Evolutionary conservation across 805 yeast genomes (phyloP).

Genomic region (Torulaspora maleeae): DNA sequence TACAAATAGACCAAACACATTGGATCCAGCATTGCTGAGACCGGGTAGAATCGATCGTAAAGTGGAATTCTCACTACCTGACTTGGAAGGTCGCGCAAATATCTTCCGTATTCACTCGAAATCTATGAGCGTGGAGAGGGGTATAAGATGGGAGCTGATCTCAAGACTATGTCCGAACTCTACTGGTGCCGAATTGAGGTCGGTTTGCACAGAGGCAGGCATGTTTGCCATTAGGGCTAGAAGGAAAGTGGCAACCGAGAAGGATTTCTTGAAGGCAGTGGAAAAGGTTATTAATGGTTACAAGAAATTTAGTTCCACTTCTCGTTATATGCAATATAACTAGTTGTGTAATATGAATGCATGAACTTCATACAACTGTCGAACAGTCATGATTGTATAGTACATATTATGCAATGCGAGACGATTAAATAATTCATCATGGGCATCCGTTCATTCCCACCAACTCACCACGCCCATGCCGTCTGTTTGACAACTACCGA

Average conservation of each 20-base stretch:
- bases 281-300: conserved; percentile 98
- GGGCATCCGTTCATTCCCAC: conserved; percentile 63
- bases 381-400: conserved; percentile 8
- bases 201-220: conserved; percentile 99
- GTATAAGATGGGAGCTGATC: conserved; percentile 96
- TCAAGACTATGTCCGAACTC: conserved; percentile 97
- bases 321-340: conserved; percentile 98
- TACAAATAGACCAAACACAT: conserved; percentile 94
- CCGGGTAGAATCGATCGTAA: conserved; percentile 99
- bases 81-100: conserved; percentile 95
- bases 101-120: conserved; percentile 96
- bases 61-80: conserved; percentile 95
- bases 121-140: conserved; percentile 96
- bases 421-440: not conserved
- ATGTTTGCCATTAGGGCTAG: conserved; percentile 99
- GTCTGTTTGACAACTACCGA: conserved; percentile 90
- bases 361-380: not conserved
- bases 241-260: conserved; percentile 96
- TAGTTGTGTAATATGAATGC: conserved; percentile 25
- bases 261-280: conserved; percentile 95
- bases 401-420: conserved; percentile 16
- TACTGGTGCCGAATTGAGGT: conserved; percentile 97
- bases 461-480: conserved; percentile 96
- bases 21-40: conserved; percentile 95
- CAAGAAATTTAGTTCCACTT: conserved; percentile 93